These are phyloP conservation scores for Corylus americana DNA, from an alignment of 306 rosid genomes.

Conservation along the genomic window DNA sequence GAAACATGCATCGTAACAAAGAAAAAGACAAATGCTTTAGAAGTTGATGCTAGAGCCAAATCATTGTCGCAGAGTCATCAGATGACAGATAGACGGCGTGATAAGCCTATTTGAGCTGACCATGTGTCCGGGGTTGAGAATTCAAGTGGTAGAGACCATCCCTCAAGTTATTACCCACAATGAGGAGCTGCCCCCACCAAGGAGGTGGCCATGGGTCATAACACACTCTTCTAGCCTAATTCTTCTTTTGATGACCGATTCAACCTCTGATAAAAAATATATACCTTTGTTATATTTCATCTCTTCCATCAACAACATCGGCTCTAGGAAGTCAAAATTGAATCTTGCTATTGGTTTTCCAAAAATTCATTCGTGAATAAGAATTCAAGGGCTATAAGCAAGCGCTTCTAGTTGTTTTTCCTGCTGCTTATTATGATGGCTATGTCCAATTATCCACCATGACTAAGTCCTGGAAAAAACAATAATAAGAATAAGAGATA, in stretches of 20 bases:
- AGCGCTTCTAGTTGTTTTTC: background rate
- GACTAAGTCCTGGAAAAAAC: too few relatives aligned
- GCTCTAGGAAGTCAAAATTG: too few relatives aligned
- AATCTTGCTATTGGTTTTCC: too few relatives aligned
- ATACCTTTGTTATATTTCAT: background rate
- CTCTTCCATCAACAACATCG: background rate
- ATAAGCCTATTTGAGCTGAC: too few relatives aligned
- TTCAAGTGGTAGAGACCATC: background rate
- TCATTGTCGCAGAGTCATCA: too few relatives aligned
- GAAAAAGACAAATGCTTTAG: too few relatives aligned
- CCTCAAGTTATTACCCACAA: background rate
- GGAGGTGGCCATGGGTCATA: constrained; percentile 3
- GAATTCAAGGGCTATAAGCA: background rate
- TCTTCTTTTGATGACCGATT: background rate
- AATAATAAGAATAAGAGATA: too few relatives aligned
- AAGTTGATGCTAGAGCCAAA: too few relatives aligned
- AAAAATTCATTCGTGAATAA: background rate
- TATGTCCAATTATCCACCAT: too few relatives aligned
- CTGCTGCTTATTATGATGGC: background rate
- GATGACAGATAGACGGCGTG: too few relatives aligned
- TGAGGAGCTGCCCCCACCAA: constrained; percentile 5
- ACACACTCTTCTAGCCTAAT: background rate
- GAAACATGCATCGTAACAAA: too few relatives aligned
- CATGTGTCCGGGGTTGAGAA: too few relatives aligned
- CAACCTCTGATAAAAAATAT: background rate